Conservation (phyloP, 805 yeast genomes). For the Peterozyma toletana region DNA sequence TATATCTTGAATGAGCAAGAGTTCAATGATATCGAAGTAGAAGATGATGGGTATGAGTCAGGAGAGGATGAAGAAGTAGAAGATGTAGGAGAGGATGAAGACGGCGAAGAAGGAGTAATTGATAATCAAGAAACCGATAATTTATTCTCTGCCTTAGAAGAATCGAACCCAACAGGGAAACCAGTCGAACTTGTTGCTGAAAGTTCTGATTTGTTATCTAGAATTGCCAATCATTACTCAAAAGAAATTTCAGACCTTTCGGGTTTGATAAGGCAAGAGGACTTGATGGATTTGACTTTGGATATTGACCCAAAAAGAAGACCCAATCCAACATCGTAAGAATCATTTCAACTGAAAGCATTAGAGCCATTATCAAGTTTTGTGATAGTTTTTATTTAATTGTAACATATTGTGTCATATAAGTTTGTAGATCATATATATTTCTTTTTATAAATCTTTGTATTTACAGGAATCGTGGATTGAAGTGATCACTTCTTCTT, state of each 20-base stretch:
- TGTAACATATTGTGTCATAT: background rate
- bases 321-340: too few species aligned
- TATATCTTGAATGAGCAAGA: constrained; percentile 26
- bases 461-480: background rate
- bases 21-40: constrained; percentile 11
- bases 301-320: background rate
- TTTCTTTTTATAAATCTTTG: constrained; percentile 3
- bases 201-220: constrained; percentile 25
- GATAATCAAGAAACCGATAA: constrained; percentile 7
- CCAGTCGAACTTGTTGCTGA: constrained; percentile 2
- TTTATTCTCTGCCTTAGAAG: constrained; percentile 4
- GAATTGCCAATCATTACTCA: constrained; percentile 29
- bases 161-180: background rate
- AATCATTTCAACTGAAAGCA: too few species aligned
- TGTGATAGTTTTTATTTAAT: too few species aligned
- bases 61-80: constrained; percentile 20
- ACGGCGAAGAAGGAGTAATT: constrained; percentile 8
- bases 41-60: constrained; percentile 29
- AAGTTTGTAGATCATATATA: background rate
- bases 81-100: constrained; percentile 18
- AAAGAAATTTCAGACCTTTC: constrained; percentile 23
- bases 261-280: constrained; percentile 31
- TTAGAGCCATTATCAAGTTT: too few species aligned
- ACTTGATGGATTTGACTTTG: constrained; percentile 9
- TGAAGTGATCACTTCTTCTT: constrained; percentile 5